A percentile compares a stretch with the other conserved stretches of the same genome.
Evolutionary conservation across 2,329 filamentous ascomycete species (phyloP).

Genomic region (Penicillium aurantiogriseum): DNA sequence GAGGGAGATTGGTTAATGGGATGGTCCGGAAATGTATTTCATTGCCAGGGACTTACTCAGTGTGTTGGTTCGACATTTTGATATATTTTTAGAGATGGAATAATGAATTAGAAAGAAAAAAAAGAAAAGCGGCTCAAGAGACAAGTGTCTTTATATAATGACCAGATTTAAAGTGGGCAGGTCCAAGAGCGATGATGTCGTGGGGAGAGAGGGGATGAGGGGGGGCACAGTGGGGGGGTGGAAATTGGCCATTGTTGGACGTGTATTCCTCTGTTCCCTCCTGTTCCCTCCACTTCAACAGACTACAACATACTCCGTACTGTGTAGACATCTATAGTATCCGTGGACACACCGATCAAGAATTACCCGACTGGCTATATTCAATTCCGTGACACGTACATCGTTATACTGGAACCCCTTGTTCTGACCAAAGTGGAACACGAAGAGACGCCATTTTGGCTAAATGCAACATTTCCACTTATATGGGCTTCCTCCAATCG

Average conservation of each 20-base stretch:
- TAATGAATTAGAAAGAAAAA: background rate
- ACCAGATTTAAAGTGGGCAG: constrained; percentile 18
- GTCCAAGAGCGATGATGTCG: constrained; percentile 27
- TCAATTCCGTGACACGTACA: background rate
- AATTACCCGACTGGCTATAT: constrained; percentile 5
- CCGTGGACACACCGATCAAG: background rate
- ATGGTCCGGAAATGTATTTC: background rate
- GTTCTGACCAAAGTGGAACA: background rate
- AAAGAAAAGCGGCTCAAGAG: background rate
- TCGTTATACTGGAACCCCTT: background rate
- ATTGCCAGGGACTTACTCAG: constrained; percentile 15
- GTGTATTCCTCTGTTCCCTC: background rate
- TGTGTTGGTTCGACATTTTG: constrained; percentile 27
- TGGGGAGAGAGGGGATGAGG: background rate
- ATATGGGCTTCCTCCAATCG: background rate
- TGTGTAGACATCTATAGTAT: background rate
- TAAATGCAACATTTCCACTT: background rate
- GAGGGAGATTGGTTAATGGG: background rate
- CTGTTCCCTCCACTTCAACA: background rate
- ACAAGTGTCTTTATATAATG: constrained; percentile 13
- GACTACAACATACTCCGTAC: too few relatives aligned
- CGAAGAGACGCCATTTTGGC: background rate
- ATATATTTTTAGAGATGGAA: background rate
- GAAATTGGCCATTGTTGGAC: background rate
- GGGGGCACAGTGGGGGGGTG: background rate